These are phyloP conservation scores for Pleodorina starrii DNA, from an alignment of 139 green algal species.

Conservation along the genomic window DNA sequence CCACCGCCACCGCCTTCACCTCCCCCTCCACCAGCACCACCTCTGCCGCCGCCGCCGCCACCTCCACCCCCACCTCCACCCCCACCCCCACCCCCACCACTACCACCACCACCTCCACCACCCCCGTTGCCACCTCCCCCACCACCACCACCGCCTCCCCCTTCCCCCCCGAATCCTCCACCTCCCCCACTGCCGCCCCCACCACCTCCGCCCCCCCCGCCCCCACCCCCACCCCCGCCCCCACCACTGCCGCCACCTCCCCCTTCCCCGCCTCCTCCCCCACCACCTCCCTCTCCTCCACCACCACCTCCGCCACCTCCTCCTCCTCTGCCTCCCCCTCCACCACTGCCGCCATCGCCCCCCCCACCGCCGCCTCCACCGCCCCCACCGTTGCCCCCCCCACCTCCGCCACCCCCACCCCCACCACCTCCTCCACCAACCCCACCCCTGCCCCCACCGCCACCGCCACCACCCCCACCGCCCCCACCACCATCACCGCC, in stretches of 20 bases:
- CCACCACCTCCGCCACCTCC: too few species aligned
- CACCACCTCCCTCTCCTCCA: too few species aligned
- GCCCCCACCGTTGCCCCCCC: background rate
- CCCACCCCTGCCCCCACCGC: background rate
- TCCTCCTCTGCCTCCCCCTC: background rate
- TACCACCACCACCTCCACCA: too few species aligned
- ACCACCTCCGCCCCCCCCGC: too few species aligned
- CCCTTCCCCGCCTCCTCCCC: too few species aligned
- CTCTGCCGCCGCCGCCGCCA: too few species aligned
- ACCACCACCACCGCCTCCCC: background rate
- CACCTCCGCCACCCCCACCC: background rate
- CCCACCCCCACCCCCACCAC: background rate
- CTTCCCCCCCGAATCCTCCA: too few species aligned
- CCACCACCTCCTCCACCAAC: background rate
- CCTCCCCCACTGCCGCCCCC: too few species aligned
- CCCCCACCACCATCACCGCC: background rate
- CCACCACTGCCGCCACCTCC: background rate
- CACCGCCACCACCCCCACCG: background rate
- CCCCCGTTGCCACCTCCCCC: too few species aligned
- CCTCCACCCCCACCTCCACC: background rate
- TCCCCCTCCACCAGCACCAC: background rate
- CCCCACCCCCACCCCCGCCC: too few species aligned
- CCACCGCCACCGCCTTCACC: background rate
- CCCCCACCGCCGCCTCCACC: background rate
- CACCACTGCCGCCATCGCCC: too few species aligned